A percentile compares a stretch with the other conserved stretches of the same genome.
Conservation (phyloP, 2,329 filamentous ascomycete species). For the Mariannaea elegans region DNA sequence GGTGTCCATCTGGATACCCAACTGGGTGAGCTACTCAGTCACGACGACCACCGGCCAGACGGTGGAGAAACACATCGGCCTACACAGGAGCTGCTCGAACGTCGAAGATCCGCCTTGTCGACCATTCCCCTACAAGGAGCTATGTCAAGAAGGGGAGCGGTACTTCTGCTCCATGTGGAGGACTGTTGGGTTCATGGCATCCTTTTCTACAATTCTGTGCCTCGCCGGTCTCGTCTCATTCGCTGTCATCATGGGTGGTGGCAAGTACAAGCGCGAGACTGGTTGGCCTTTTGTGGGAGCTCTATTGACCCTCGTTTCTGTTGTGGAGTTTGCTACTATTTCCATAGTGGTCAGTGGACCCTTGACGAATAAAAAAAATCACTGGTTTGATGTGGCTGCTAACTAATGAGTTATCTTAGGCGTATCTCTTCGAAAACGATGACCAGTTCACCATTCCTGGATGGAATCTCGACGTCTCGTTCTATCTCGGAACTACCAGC, state of each 20-base stretch:
- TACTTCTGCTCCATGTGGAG: constrained; percentile 95
- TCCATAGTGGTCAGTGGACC: constrained; percentile 78
- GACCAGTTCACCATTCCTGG: constrained; percentile 81
- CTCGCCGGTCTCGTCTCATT: constrained; percentile 84
- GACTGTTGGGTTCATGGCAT: constrained; percentile 86
- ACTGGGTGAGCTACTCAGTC: constrained; percentile 75
- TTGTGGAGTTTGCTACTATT: constrained; percentile 80
- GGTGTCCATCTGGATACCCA: constrained; percentile 72
- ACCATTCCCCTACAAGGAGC: constrained; percentile 44
- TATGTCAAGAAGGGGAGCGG: constrained; percentile 57
- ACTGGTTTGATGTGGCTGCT: neutral
- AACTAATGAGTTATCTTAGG: constrained; percentile 56
- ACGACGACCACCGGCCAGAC: constrained; percentile 56
- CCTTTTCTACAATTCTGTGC: constrained; percentile 83
- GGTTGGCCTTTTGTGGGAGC: constrained; percentile 82
- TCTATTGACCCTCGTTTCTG: constrained; percentile 71
- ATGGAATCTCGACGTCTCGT: constrained; percentile 83
- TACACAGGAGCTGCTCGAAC: constrained; percentile 83
- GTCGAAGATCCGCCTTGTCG: constrained; percentile 69
- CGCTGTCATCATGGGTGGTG: constrained; percentile 78
- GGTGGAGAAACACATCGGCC: constrained; percentile 72
- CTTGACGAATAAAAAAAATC: neutral
- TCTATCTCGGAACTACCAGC: constrained; percentile 72
- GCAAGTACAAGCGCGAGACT: constrained; percentile 79
- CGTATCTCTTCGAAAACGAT: constrained; percentile 85